Conservation (phyloP, 176 grass and related monocot species). For the Bonia amplexicaulis region DNA sequence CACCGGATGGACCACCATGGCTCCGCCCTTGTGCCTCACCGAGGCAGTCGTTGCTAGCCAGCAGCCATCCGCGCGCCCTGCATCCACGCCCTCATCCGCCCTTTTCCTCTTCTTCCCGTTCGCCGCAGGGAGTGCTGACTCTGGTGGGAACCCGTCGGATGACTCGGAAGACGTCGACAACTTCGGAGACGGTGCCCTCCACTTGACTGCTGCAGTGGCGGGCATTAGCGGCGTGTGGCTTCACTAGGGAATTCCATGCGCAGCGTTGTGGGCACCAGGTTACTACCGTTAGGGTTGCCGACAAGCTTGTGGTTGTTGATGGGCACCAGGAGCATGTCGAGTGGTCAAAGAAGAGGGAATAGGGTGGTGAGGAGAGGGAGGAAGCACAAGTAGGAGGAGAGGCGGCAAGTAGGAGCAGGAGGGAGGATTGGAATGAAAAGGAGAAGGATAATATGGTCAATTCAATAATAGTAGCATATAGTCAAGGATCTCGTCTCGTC, state of each 20-base stretch:
- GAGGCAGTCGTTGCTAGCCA: conserved; percentile 30
- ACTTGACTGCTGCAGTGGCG: background rate
- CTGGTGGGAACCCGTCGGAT: conserved; percentile 74
- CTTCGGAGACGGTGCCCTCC: conserved; percentile 31
- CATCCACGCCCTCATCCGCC: conserved; percentile 28
- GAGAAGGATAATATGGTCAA: too few species aligned
- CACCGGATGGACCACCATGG: too few species aligned
- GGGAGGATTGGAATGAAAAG: too few species aligned
- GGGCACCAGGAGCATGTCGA: conserved; percentile 70
- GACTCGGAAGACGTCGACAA: conserved; percentile 50
- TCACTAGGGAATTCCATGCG: conserved; percentile 53
- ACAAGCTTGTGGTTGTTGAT: conserved; percentile 37
- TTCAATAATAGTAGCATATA: too few species aligned
- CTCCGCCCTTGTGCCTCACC: background rate
- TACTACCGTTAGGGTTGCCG: conserved; percentile 22
- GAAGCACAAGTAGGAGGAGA: too few species aligned
- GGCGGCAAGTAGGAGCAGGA: too few species aligned
- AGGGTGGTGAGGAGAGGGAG: too few species aligned
- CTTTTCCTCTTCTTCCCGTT: conserved; percentile 56
- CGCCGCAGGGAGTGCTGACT: conserved; percentile 22
- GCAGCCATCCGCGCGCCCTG: too few species aligned
- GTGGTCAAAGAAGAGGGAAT: conserved; percentile 54
- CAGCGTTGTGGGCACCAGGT: conserved; percentile 36
- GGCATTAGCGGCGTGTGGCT: conserved; percentile 42
- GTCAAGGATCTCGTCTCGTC: too few species aligned